Evolutionary conservation across 768 basidiomycete genomes (phyloP).

Genomic region (Chalciporus chontae): DNA sequence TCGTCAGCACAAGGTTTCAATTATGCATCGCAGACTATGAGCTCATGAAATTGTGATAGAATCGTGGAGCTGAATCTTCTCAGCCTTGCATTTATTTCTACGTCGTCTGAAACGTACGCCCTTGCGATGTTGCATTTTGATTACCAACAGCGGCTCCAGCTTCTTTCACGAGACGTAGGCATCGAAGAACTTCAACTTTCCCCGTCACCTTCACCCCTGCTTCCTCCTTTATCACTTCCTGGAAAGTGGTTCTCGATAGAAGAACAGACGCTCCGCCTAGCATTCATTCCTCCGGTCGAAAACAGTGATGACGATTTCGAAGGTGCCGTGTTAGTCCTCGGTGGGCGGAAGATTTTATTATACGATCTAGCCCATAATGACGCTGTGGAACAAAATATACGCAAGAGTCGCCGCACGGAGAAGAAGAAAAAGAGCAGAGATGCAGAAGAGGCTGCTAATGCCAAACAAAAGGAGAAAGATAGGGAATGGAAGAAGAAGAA

Average conservation of each 20-base stretch:
- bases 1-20: slow-evolving; percentile 44
- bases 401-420: slow-evolving; percentile 52
- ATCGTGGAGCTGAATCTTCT: slow-evolving; percentile 67
- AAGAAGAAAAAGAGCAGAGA: slow-evolving; percentile 48
- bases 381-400: slow-evolving; percentile 48
- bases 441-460: slow-evolving; percentile 39
- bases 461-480: slow-evolving; percentile 55
- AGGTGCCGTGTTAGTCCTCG: slow-evolving; percentile 73
- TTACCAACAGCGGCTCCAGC: slow-evolving; percentile 56
- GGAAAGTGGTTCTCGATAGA: slow-evolving; percentile 40
- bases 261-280: slow-evolving; percentile 39
- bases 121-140: slow-evolving; percentile 71
- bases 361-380: slow-evolving; percentile 53
- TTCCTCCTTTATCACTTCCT: slow-evolving; percentile 54
- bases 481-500: slow-evolving; percentile 53
- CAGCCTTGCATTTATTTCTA: slow-evolving; percentile 57
- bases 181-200: slow-evolving; percentile 45
- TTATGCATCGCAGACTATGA: not conserved
- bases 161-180: slow-evolving; percentile 56
- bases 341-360: slow-evolving; percentile 60
- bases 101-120: slow-evolving; percentile 38
- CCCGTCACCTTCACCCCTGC: slow-evolving; percentile 42
- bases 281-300: slow-evolving; percentile 31
- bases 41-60: slow-evolving; percentile 32
- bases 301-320: slow-evolving; percentile 33